phyloP scores from a whole-genome alignment of 768 basidiomycete genomes.

The Piloderma croceum region DNA sequence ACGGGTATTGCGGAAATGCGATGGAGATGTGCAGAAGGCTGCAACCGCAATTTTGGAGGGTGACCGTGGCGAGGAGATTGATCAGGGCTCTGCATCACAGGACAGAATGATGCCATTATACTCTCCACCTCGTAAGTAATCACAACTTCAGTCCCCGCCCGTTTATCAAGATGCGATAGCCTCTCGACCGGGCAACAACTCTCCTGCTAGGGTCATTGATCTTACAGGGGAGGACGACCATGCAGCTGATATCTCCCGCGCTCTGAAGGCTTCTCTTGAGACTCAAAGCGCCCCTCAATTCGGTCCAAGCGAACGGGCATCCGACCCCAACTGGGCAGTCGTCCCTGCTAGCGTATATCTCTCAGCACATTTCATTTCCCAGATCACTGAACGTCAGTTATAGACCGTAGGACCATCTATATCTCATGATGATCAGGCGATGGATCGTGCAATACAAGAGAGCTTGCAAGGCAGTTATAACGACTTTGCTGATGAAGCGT shows the following conservation, averaged over 20 bases:
- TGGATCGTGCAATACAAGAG: slow-evolving; percentile 68
- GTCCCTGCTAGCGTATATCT: slow-evolving; percentile 58
- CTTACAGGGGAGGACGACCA: slow-evolving; percentile 57
- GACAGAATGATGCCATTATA: no score
- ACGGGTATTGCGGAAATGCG: slow-evolving; percentile 54
- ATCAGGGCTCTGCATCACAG: no score
- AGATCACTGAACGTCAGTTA: background rate
- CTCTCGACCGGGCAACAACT: no score
- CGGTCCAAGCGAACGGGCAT: slow-evolving; percentile 54
- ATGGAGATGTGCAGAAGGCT: slow-evolving; percentile 53
- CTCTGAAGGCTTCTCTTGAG: slow-evolving; percentile 50
- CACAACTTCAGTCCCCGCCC: no score
- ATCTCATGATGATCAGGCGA: slow-evolving; percentile 52
- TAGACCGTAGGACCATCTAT: slow-evolving; percentile 18
- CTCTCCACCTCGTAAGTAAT: no score
- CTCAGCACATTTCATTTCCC: slow-evolving; percentile 3
- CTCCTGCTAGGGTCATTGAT: no score
- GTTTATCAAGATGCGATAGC: no score
- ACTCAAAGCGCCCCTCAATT: slow-evolving; percentile 33
- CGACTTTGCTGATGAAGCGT: slow-evolving; percentile 45
- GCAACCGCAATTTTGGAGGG: slow-evolving; percentile 51
- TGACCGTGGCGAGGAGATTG: slow-evolving; percentile 39
- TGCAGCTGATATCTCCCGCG: slow-evolving; percentile 42
- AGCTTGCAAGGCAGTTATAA: slow-evolving; percentile 43
- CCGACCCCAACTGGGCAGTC: slow-evolving; percentile 65